phyloP scores from a whole-genome alignment of 2,329 filamentous ascomycete genomes.

The Exophiala phaeomuriformis region DNA sequence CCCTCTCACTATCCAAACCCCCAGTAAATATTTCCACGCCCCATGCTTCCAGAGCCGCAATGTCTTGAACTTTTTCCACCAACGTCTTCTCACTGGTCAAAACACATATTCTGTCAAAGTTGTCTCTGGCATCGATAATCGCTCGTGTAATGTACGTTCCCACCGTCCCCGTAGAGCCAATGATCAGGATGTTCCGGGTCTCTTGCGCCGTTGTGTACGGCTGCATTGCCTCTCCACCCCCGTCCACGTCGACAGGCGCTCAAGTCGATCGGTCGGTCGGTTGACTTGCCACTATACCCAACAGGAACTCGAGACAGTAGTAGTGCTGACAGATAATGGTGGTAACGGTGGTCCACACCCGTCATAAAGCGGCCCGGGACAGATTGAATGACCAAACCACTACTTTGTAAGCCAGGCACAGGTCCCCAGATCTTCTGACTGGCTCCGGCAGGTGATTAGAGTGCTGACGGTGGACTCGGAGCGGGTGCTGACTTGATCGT shows the following conservation, averaged over 20 bases:
- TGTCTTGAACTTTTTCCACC: conserved; percentile 43
- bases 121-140: conserved; percentile 39
- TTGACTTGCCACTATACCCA: too few species aligned
- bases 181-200: conserved; percentile 43
- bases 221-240: conserved; percentile 14
- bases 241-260: too few species aligned
- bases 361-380: too few species aligned
- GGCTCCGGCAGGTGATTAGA: conserved; percentile 6
- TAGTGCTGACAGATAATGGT: too few species aligned
- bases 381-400: too few species aligned
- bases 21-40: conserved; percentile 52
- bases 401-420: too few species aligned
- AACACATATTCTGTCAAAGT: conserved; percentile 48
- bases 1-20: conserved; percentile 46
- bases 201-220: conserved; percentile 11
- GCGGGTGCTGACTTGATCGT: background rate
- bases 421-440: background rate
- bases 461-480: conserved; percentile 18
- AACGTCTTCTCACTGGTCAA: conserved; percentile 51
- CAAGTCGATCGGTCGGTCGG: too few species aligned
- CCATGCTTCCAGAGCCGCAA: conserved; percentile 42
- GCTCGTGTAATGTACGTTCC: conserved; percentile 46
- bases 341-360: too few species aligned
- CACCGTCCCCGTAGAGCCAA: conserved; percentile 49
- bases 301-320: too few species aligned